These are phyloP conservation scores for Candolleomyces eurysporus DNA, from an alignment of 768 basidiomycete genomes.

Conservation along the genomic window DNA sequence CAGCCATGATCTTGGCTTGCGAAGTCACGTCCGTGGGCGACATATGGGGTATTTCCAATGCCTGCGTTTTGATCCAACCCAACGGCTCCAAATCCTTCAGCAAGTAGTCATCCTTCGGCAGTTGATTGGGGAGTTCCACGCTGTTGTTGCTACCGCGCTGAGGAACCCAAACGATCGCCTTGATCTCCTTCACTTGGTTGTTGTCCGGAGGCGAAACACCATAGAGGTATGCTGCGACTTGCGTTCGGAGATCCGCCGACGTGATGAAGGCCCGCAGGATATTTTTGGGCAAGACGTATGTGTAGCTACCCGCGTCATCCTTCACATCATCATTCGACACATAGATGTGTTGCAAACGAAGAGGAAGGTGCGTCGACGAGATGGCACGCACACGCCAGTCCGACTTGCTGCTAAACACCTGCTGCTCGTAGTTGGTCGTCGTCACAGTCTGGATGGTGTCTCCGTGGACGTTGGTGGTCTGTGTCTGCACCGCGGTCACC, in stretches of 20 bases:
- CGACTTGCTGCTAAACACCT: constrained; percentile 98
- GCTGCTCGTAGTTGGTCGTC: constrained; percentile 97
- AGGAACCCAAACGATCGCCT: constrained; percentile 96
- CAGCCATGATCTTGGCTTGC: constrained; percentile 95
- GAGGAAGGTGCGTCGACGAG: constrained; percentile 91
- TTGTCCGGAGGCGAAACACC: constrained; percentile 93
- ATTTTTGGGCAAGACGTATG: constrained; percentile 97
- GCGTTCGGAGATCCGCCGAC: constrained; percentile 91
- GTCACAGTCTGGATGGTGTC: constrained; percentile 95
- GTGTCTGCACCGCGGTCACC: constrained; percentile 95
- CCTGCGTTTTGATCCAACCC: constrained; percentile 97
- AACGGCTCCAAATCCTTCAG: constrained; percentile 93
- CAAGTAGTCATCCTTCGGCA: constrained; percentile 93
- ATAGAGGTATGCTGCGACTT: constrained; percentile 92
- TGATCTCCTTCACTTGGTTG: constrained; percentile 98
- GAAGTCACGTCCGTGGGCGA: constrained; percentile 92
- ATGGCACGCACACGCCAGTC: constrained; percentile 99
- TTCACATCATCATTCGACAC: constrained; percentile 99
- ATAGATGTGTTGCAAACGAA: constrained; percentile 97
- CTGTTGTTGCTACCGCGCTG: constrained; percentile 95
- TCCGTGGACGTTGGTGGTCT: constrained; percentile 97
- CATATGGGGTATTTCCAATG: constrained; percentile 86
- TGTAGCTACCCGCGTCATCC: constrained; percentile 92
- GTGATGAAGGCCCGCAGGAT: constrained; percentile 91
- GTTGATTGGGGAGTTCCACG: constrained; percentile 84